phyloP scores from a whole-genome alignment of 1,284 basidiomycete genomes.

The Rhodotorula sp. region DNA sequence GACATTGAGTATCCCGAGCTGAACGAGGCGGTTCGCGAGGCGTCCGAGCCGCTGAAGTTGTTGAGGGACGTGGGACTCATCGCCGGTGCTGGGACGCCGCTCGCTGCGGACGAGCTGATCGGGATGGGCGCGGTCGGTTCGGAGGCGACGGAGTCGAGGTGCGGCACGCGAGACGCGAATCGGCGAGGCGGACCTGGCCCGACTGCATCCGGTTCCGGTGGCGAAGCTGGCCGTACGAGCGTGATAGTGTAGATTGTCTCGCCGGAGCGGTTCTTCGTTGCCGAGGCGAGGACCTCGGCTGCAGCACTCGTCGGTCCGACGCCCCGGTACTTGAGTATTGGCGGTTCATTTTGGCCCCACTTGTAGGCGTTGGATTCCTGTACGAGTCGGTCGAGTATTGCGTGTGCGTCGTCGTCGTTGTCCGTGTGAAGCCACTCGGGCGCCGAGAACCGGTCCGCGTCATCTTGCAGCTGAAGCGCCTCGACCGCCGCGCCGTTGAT shows the following conservation, averaged over 20 bases:
- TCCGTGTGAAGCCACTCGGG: not conserved
- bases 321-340: too few species aligned
- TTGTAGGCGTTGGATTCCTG: not conserved
- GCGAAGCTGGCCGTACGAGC: not conserved
- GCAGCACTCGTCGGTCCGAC: too few species aligned
- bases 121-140: not conserved
- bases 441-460: too few species aligned
- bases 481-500: not conserved
- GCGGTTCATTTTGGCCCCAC: not conserved
- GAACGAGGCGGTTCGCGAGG: constrained; percentile 9
- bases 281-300: constrained; percentile 14
- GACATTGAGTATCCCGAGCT: not conserved
- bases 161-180: not conserved
- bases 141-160: not conserved
- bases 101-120: not conserved
- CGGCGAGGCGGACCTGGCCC: too few species aligned
- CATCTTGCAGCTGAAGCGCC: not conserved
- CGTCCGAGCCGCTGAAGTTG: not conserved
- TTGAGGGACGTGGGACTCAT: not conserved
- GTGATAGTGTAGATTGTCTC: not conserved
- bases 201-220: too few species aligned
- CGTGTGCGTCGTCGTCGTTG: not conserved
- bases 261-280: not conserved
- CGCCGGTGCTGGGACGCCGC: not conserved
- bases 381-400: not conserved